Conservation (phyloP, 108 stramenopile genomes). For the Cyclotella cryptica region DNA sequence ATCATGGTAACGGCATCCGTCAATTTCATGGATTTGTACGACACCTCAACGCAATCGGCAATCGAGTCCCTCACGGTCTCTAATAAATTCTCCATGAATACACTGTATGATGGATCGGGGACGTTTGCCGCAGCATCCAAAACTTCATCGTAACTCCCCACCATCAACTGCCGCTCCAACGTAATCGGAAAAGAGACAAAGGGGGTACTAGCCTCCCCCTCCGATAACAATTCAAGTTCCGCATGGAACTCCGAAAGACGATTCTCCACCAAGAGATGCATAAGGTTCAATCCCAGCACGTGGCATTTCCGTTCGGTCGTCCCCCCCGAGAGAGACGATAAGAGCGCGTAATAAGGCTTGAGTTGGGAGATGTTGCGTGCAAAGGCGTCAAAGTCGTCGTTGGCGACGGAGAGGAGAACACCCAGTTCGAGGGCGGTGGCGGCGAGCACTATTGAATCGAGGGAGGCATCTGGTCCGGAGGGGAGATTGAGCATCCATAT, state of each 20-base stretch:
- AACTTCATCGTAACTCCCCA: slow-evolving; percentile 87
- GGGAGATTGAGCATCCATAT: slow-evolving; percentile 71
- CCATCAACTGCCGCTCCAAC: slow-evolving; percentile 89
- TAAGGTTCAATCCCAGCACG: slow-evolving; percentile 85
- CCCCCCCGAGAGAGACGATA: slow-evolving; percentile 15
- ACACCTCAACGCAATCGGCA: slow-evolving; percentile 89
- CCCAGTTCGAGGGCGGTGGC: slow-evolving; percentile 78
- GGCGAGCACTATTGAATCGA: slow-evolving; percentile 50
- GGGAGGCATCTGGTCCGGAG: slow-evolving; percentile 21
- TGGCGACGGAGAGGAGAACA: slow-evolving; percentile 78
- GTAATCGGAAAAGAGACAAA: slow-evolving; percentile 83
- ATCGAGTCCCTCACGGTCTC: slow-evolving; percentile 88
- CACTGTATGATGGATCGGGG: slow-evolving; percentile 78
- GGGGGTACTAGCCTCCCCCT: slow-evolving; percentile 66
- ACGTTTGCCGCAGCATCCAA: slow-evolving; percentile 57
- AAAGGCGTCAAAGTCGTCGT: slow-evolving; percentile 87
- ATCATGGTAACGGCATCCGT: slow-evolving; percentile 80
- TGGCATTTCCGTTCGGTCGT: slow-evolving; percentile 69
- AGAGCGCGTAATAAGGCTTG: slow-evolving; percentile 68
- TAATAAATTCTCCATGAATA: slow-evolving; percentile 81
- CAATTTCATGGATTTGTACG: slow-evolving; percentile 73
- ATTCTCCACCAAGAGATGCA: slow-evolving; percentile 89
- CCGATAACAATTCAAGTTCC: slow-evolving; percentile 83
- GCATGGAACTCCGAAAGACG: slow-evolving; percentile 92
- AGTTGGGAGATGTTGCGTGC: slow-evolving; percentile 84